These are phyloP conservation scores for Uronychia setigera DNA, from an alignment of 73 alveolate species.

Conservation along the genomic window DNA sequence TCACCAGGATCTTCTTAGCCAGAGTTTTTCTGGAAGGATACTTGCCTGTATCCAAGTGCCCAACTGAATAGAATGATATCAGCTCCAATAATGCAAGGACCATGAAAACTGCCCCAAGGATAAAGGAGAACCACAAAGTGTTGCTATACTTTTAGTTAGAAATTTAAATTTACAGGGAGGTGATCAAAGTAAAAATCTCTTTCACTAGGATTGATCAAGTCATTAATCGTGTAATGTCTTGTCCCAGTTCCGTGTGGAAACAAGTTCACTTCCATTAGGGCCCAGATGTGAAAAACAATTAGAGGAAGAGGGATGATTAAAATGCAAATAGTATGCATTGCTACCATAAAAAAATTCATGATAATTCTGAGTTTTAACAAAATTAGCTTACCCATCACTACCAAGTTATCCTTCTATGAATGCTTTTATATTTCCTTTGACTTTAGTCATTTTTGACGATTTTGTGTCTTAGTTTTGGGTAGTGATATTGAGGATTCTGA, in stretches of 20 bases:
- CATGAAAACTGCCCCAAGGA: not conserved
- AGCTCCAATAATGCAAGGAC: constrained; percentile 16
- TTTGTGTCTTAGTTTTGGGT: not conserved
- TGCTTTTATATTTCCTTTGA: not conserved
- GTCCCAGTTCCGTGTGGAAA: not conserved
- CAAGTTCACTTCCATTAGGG: not conserved
- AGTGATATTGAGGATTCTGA: constrained; percentile 21
- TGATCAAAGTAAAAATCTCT: constrained; percentile 7
- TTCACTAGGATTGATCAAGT: not conserved
- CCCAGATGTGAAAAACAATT: not conserved
- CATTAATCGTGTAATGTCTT: not conserved
- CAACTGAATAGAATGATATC: constrained; percentile 10
- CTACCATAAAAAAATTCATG: not conserved
- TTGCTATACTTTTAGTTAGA: too few species aligned
- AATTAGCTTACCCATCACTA: not conserved
- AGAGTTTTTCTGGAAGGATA: not conserved
- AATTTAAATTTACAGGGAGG: too few species aligned
- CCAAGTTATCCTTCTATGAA: not conserved
- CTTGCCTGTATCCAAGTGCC: constrained; percentile 15
- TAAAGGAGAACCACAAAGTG: too few species aligned
- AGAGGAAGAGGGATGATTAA: not conserved
- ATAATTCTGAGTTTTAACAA: too few species aligned
- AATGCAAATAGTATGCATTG: not conserved
- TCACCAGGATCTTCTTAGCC: not conserved
- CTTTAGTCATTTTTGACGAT: not conserved